Conservation (phyloP, 305 asterid genomes). For the Solanum chacoense region DNA sequence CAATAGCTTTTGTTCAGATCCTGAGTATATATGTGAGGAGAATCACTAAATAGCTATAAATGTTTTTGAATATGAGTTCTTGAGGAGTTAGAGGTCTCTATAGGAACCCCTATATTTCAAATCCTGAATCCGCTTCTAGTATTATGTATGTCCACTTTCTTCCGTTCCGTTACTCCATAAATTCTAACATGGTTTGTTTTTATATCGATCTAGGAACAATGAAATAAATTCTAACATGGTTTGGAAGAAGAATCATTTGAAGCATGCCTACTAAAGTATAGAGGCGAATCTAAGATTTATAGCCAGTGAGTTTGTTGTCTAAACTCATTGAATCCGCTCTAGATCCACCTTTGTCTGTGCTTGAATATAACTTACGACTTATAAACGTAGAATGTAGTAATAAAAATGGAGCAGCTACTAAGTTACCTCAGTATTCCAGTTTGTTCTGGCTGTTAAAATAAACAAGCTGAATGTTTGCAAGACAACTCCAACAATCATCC, state of each 20-base stretch:
- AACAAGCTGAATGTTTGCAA: slow-evolving; percentile 10
- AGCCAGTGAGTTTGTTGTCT: no score
- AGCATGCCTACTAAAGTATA: neutral
- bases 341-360: neutral
- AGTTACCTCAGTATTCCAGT: slow-evolving; percentile 20
- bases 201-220: neutral
- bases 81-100: neutral
- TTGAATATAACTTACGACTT: neutral
- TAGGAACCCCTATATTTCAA: neutral
- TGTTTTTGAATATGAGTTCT: neutral
- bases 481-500: slow-evolving; percentile 21
- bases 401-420: neutral
- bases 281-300: neutral
- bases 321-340: neutral
- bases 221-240: neutral
- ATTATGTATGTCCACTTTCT: neutral
- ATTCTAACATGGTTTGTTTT: neutral
- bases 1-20: neutral
- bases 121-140: neutral
- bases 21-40: neutral
- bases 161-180: neutral
- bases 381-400: neutral
- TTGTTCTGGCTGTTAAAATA: slow-evolving; percentile 15
- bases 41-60: neutral
- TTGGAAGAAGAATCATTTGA: neutral